A percentile compares a stretch with the other conserved stretches of the same genome.
Evolutionary conservation across 2,329 filamentous ascomycete species (phyloP).

Genomic region (Pseudocercospora pini-densiflorae): DNA sequence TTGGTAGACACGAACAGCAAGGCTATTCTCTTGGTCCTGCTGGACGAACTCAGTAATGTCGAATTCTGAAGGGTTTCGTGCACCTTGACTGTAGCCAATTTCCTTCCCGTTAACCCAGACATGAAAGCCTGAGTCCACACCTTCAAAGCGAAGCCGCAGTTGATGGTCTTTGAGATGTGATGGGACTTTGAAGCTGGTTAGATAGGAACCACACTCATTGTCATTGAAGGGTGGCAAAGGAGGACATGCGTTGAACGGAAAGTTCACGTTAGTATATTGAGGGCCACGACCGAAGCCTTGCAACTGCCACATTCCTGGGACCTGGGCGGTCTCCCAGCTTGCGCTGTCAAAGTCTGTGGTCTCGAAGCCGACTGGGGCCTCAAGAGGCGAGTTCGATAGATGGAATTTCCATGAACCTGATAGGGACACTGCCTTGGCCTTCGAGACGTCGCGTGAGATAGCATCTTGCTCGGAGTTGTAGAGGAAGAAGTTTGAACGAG

Average conservation of each 20-base stretch:
- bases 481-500: slow-evolving; percentile 61
- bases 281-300: slow-evolving; percentile 67
- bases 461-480: slow-evolving; percentile 57
- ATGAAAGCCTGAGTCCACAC: slow-evolving; percentile 73
- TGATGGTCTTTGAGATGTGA: slow-evolving; percentile 52
- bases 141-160: slow-evolving; percentile 69
- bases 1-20: slow-evolving; percentile 71
- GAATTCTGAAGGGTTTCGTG: slow-evolving; percentile 71
- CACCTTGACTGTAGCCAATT: slow-evolving; percentile 71
- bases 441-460: slow-evolving; percentile 45
- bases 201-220: slow-evolving; percentile 69
- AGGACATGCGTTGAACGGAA: slow-evolving; percentile 62
- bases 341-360: slow-evolving; percentile 41
- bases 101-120: slow-evolving; percentile 68
- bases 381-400: slow-evolving; percentile 42
- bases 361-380: slow-evolving; percentile 44
- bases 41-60: slow-evolving; percentile 63
- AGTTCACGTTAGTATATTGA: slow-evolving; percentile 71
- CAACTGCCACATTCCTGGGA: slow-evolving; percentile 67
- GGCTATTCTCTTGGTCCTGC: slow-evolving; percentile 54
- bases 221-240: slow-evolving; percentile 62
- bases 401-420: slow-evolving; percentile 47
- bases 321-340: slow-evolving; percentile 58
- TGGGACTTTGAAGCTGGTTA: slow-evolving; percentile 60
- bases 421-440: slow-evolving; percentile 39